Percentiles rank a stretch among this genome's conserved stretches.
phyloP scores from a whole-genome alignment of 2,329 filamentous ascomycete species.

The Acephala macrosclerotiorum region DNA sequence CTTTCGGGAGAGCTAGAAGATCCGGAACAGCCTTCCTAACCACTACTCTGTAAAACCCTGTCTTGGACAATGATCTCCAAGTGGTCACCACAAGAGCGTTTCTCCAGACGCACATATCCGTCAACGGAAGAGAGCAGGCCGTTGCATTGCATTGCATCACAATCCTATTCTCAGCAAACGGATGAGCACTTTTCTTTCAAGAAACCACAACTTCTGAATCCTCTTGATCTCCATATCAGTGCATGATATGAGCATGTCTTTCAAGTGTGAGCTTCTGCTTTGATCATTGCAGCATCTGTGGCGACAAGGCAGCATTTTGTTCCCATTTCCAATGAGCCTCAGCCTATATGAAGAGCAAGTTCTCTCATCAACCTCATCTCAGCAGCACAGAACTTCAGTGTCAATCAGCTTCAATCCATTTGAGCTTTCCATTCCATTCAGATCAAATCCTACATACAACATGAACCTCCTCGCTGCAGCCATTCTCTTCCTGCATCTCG shows the following conservation, averaged over 20 bases:
- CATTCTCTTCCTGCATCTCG: slow-evolving; percentile 3
- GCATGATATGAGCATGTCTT: neutral
- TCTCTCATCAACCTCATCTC: neutral
- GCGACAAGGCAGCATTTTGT: neutral
- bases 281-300: neutral
- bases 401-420: neutral
- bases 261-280: neutral
- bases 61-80: neutral
- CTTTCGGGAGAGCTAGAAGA: neutral
- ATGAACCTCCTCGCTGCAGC: neutral
- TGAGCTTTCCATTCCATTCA: neutral
- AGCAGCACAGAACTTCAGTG: neutral
- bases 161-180: slow-evolving; percentile 2
- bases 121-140: neutral
- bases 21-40: neutral
- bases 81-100: neutral
- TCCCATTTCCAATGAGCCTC: neutral
- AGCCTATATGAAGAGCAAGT: neutral
- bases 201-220: neutral
- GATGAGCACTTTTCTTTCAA: neutral
- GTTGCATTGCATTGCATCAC: slow-evolving; percentile 4
- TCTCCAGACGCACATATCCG: slow-evolving; percentile 1
- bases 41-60: neutral
- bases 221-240: neutral
- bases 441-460: neutral